Evolutionary conservation across 495 filamentous ascomycete genomes (phyloP).

Genomic region (Annulohypoxylon nitens): DNA sequence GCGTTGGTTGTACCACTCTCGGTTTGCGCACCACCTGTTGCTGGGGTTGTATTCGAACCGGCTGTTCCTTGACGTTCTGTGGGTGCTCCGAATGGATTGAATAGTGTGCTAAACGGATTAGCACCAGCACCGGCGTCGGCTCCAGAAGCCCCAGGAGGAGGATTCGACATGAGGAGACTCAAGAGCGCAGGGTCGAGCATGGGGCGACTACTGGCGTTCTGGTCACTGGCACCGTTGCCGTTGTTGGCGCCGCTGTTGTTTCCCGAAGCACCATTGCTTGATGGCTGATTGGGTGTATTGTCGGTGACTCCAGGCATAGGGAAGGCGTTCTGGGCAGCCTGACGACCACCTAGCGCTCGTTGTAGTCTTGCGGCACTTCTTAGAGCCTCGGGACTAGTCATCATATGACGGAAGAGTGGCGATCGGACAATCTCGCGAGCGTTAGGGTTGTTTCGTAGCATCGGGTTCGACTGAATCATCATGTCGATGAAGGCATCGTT

Average conservation of each 20-base stretch:
- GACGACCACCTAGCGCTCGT: slow-evolving; percentile 72
- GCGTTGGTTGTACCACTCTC: slow-evolving; percentile 30
- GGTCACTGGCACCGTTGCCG: slow-evolving; percentile 31
- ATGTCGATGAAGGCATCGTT: slow-evolving; percentile 93
- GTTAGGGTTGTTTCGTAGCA: slow-evolving; percentile 85
- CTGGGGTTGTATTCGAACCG: slow-evolving; percentile 45
- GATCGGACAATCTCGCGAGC: slow-evolving; percentile 87
- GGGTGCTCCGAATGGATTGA: slow-evolving; percentile 55
- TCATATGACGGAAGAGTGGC: slow-evolving; percentile 89
- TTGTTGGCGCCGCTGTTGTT: slow-evolving; percentile 41
- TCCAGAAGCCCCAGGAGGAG: slow-evolving; percentile 44
- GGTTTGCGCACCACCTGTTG: slow-evolving; percentile 28
- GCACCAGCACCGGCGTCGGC: slow-evolving; percentile 49
- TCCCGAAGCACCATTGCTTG: slow-evolving; percentile 41
- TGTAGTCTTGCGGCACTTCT: slow-evolving; percentile 85
- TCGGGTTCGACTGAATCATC: slow-evolving; percentile 90
- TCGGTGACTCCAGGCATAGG: slow-evolving; percentile 92
- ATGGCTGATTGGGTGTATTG: slow-evolving; percentile 63
- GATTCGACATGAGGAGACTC: slow-evolving; percentile 18
- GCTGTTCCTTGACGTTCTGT: slow-evolving; percentile 38
- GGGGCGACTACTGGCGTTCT: slow-evolving; percentile 45
- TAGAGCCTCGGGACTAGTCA: slow-evolving; percentile 91
- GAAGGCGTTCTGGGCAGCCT: slow-evolving; percentile 67
- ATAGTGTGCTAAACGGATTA: slow-evolving; percentile 82
- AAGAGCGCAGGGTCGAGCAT: slow-evolving; percentile 56